Base-by-base conservation (phyloP, 306 rosid species). In the Ochetophila trinervis region DNA sequence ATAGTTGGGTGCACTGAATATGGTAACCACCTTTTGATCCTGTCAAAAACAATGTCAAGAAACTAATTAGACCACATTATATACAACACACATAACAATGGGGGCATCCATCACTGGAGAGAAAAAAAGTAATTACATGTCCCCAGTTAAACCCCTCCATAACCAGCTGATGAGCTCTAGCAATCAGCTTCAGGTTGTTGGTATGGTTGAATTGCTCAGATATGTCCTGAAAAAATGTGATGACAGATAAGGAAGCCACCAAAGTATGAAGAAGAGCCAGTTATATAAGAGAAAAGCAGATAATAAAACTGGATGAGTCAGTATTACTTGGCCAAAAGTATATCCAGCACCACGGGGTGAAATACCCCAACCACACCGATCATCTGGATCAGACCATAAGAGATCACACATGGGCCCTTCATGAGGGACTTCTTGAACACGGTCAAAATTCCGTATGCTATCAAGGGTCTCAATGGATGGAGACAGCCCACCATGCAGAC, bases 131-230 rank as follows among this genome's bases (percentile, higher is more conserved):
- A 77, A 63, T 82, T 88, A 91, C 97, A 78, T 91, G 97, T 52
- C 93, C 97, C 97, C 97, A 91, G 74, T 91, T 91, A 82, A 72
- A 91, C 78, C 97, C 97, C 72, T 91, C 97, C 97, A 91, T 91
- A 69, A 91, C 97, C 76, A 91, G 86, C 71, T 91, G 97, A 77
- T 91, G 96, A 76, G 96, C 97, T 82, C 97, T 88, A 34, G 97
- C 97, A 77, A 91, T 91, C 89, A 91, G 83, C 79, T 88, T 91
- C 47, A 91, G 82, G 77, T 76, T 83, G 86, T 91, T 91, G 55
- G 88, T 71, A 73, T 88, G 96, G 74, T 91, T 88, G 78, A 91
- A 91, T 63, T 91, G 97, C 74, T 91, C 96, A 77, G 96, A 91
- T 80, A 91, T 91, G 74, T 91, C 96, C 97, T 91, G 86, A 72